Conservation (phyloP, 2,329 filamentous ascomycete genomes). For the Penicillium psychrosexuale region DNA sequence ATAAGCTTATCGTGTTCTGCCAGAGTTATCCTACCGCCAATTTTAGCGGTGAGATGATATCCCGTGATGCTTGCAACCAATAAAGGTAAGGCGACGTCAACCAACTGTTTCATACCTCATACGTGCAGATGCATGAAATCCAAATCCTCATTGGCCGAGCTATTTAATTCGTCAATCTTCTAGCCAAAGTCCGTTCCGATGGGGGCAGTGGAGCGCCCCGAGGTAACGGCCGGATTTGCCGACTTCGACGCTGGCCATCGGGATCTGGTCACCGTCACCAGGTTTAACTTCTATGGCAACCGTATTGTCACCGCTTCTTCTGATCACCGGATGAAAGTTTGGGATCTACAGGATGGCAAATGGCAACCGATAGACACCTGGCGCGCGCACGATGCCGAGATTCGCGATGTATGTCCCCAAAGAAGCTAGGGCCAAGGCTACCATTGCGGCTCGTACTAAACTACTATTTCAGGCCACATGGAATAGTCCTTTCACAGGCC, state of each 20-base stretch:
- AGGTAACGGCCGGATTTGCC: constrained; percentile 39
- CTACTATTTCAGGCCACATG: constrained; percentile 68
- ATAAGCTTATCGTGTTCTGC: constrained; percentile 25
- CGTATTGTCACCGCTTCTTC: constrained; percentile 88
- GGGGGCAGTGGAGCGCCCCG: constrained; percentile 25
- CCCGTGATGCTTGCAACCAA: constrained; percentile 20
- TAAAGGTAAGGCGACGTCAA: constrained; percentile 20
- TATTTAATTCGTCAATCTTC: constrained; percentile 5
- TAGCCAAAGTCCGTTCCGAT: constrained; percentile 12
- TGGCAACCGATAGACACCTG: constrained; percentile 85
- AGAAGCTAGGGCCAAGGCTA: constrained; percentile 14
- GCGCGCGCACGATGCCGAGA: constrained; percentile 85
- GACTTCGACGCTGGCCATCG: constrained; percentile 48
- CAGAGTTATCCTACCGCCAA: constrained; percentile 25
- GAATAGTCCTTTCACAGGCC: constrained; percentile 86
- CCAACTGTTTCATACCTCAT: constrained; percentile 23
- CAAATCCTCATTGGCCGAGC: constrained; percentile 20
- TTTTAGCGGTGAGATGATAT: constrained; percentile 16
- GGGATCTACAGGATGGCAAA: constrained; percentile 69
- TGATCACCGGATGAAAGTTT: constrained; percentile 89
- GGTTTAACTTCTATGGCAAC: constrained; percentile 89
- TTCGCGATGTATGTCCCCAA: constrained; percentile 67
- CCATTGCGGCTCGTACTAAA: constrained; percentile 17
- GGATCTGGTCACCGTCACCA: constrained; percentile 75
- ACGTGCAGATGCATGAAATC: constrained; percentile 15